Evolutionary conservation across 306 rosid genomes (phyloP), one percentile per base, ranked within the genome.

Genomic region (Sesbania bispinosa): DNA sequence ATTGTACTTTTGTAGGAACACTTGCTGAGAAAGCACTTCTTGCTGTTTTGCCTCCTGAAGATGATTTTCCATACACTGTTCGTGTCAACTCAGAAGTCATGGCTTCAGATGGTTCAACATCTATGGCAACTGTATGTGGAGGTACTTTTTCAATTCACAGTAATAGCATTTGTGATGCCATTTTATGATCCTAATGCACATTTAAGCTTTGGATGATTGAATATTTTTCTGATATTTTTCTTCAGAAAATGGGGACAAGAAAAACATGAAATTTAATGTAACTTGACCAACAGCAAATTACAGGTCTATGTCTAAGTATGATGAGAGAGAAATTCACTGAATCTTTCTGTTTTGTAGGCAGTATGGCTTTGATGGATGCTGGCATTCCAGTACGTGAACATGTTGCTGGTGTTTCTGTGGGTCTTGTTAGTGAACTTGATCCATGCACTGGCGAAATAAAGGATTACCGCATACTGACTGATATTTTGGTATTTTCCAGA

Each of bases 121-220:
- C 99, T 77, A 94, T 94, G 99, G 99, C 96, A 33, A 87, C 96
- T 48, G 99, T 94, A 57, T 91, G 97, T 84, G 99, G 95, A 88
- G 99, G 99, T 94, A 85, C 62, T 46, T 46, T 61, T 54, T 36
- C 15, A 58, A 66, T 36, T 13, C 1, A 30, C 36, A 39, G 36
- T 48, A n/a, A n/a, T 68, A 35, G 61, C 45, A 24, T 23, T 30
- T 62, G 27, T 18, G 26, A 15, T 69, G 5, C 48, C 20, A 27
- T 41, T 80, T 54, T 10, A 60, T 71, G 48, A 58, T 41, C 36
- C 38, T 39, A 14, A 18, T 59, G 53, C 53, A 46, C 13, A 18
- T 69, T 72, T 67, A 70, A 39, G 54, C 65, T 70, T 21, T 9
- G 16, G 39, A 32, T 5, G 43, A 41, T 41, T 46, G 69, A 27